Conservation (phyloP, 108 stramenopile species). For the Chaetoceros muelleri region DNA sequence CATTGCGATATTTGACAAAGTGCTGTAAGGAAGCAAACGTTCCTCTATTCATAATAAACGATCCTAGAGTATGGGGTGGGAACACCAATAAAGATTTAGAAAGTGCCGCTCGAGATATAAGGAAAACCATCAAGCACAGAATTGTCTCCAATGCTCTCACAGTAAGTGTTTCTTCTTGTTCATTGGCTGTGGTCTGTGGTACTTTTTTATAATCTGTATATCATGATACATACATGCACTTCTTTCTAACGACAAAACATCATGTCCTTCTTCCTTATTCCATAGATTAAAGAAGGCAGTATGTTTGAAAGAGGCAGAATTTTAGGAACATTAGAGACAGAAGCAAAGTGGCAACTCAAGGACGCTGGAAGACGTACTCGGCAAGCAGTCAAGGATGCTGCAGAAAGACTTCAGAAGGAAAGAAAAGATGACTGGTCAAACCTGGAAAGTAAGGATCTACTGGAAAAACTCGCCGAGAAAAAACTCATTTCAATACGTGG, state of each 20-base stretch:
- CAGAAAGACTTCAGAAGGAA: conserved; percentile 16
- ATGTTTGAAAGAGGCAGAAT: conserved; percentile 62
- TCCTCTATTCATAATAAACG: conserved; percentile 69
- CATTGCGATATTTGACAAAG: conserved; percentile 51
- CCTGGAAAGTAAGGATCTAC: conserved; percentile 30
- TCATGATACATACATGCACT: no score
- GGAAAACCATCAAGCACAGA: conserved; percentile 41
- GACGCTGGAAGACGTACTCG: conserved; percentile 42
- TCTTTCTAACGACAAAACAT: no score
- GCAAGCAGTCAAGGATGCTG: conserved; percentile 31
- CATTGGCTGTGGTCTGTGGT: neutral
- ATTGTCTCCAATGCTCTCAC: conserved; percentile 28
- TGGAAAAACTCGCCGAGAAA: conserved; percentile 31
- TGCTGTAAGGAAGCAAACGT: conserved; percentile 60
- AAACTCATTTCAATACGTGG: conserved; percentile 11
- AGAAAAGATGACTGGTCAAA: conserved; percentile 59
- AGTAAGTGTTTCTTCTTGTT: neutral
- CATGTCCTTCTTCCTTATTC: conserved; percentile 1
- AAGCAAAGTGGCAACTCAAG: conserved; percentile 51
- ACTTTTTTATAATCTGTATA: no score
- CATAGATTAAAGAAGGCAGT: conserved; percentile 45
- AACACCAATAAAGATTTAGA: conserved; percentile 46
- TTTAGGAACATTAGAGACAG: conserved; percentile 60
- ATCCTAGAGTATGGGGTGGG: conserved; percentile 66
- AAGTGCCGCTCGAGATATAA: conserved; percentile 54